These are phyloP conservation scores for Leptomonas seymouri DNA, from an alignment of 208 protist species.

Conservation along the genomic window DNA sequence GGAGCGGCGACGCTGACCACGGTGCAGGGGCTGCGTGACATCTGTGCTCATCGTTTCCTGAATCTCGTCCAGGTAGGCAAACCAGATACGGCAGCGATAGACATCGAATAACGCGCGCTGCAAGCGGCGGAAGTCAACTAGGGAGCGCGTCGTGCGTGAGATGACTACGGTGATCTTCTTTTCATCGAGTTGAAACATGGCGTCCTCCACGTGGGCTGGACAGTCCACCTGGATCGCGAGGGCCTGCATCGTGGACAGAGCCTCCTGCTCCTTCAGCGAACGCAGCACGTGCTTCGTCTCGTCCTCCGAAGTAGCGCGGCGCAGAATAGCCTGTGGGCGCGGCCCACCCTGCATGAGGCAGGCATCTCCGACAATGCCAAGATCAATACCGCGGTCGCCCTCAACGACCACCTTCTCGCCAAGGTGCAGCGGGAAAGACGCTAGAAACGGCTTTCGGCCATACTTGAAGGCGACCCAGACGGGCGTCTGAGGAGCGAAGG, in stretches of 20 bases:
- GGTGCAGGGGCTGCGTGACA: slow-evolving; percentile 36
- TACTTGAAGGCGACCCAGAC: slow-evolving; percentile 77
- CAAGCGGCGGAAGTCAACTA: slow-evolving; percentile 80
- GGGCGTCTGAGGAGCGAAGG: slow-evolving; percentile 29
- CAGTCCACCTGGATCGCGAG: slow-evolving; percentile 57
- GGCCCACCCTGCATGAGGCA: slow-evolving; percentile 17
- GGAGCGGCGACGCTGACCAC: slow-evolving; percentile 18
- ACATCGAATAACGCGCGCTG: slow-evolving; percentile 75
- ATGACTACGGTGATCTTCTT: slow-evolving; percentile 86
- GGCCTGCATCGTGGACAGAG: slow-evolving; percentile 49
- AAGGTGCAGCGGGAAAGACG: slow-evolving; percentile 35
- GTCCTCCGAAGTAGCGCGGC: slow-evolving; percentile 49
- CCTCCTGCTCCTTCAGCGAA: slow-evolving; percentile 44
- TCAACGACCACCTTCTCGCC: slow-evolving; percentile 68
- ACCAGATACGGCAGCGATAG: slow-evolving; percentile 84
- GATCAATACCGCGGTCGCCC: slow-evolving; percentile 74
- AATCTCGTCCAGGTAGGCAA: slow-evolving; percentile 83
- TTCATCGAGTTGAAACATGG: slow-evolving; percentile 78
- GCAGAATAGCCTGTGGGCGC: slow-evolving; percentile 19
- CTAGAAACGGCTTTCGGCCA: slow-evolving; percentile 51
- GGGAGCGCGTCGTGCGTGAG: slow-evolving; percentile 41
- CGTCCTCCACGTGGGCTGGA: slow-evolving; percentile 51
- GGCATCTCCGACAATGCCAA: slow-evolving; percentile 56
- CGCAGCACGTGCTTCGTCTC: slow-evolving; percentile 37
- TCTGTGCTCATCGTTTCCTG: slow-evolving; percentile 66